Conservation (phyloP, 2,329 filamentous ascomycete genomes). For the Neodidymelliopsis sp. region DNA sequence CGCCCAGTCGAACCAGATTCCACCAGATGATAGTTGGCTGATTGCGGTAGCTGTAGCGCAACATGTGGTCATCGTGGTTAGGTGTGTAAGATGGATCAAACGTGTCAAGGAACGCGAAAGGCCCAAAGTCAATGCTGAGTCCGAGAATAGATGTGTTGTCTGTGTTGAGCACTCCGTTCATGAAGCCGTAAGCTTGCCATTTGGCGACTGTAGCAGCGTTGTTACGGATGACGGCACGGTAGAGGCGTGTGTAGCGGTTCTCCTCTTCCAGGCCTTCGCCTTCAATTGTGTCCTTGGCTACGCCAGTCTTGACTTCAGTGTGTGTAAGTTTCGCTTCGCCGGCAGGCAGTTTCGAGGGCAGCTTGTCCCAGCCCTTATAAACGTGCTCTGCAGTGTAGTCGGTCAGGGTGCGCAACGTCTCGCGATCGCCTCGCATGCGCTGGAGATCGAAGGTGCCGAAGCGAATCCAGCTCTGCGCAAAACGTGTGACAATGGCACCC, state of each 20-base stretch:
- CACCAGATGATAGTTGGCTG: slow-evolving; percentile 98
- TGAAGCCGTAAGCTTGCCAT: slow-evolving; percentile 99
- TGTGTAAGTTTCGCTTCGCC: slow-evolving; percentile 59
- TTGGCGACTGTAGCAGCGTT: slow-evolving; percentile 89
- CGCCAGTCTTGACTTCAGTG: slow-evolving; percentile 53
- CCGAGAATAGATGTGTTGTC: slow-evolving; percentile 95
- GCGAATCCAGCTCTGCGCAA: slow-evolving; percentile 89
- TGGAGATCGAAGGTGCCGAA: slow-evolving; percentile 97
- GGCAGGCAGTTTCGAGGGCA: slow-evolving; percentile 66
- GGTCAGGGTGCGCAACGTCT: slow-evolving; percentile 74
- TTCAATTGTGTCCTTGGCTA: slow-evolving; percentile 68
- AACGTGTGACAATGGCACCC: slow-evolving; percentile 89
- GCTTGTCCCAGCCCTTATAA: slow-evolving; percentile 83
- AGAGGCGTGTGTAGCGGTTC: slow-evolving; percentile 87
- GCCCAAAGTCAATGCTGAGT: slow-evolving; percentile 91
- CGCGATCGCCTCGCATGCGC: slow-evolving; percentile 79
- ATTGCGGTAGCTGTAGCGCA: slow-evolving; percentile 91
- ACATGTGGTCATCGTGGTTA: slow-evolving; percentile 90
- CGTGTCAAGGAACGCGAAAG: slow-evolving; percentile 96
- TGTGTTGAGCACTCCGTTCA: slow-evolving; percentile 97
- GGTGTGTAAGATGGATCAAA: slow-evolving; percentile 95
- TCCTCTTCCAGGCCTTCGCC: slow-evolving; percentile 73
- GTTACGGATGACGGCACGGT: slow-evolving; percentile 82
- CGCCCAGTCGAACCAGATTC: slow-evolving; percentile 92
- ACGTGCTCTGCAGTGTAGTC: slow-evolving; percentile 89